phyloP scores from a whole-genome alignment of 2,329 filamentous ascomycete species.

The Pyrenophora graminea region DNA sequence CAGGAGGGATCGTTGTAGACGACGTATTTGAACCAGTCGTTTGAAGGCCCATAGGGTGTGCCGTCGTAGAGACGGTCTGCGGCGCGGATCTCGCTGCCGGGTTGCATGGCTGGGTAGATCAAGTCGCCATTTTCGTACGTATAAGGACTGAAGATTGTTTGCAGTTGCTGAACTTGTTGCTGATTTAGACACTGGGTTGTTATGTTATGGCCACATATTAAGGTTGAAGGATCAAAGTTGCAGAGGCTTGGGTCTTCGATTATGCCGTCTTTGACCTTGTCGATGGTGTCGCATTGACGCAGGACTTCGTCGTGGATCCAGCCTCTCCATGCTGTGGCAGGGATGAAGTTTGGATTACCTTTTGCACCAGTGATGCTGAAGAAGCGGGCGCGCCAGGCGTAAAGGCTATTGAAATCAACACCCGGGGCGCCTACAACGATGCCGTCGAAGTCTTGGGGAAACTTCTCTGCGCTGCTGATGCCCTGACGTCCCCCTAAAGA shows the following conservation, averaged over 20 bases:
- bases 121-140: conserved; percentile 49
- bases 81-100: conserved; percentile 51
- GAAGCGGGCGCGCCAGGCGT: conserved; percentile 37
- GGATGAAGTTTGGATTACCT: conserved; percentile 30
- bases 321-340: conserved; percentile 26
- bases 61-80: conserved; percentile 45
- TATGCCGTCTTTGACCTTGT: conserved; percentile 55
- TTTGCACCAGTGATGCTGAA: conserved; percentile 33
- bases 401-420: conserved; percentile 37
- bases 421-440: conserved; percentile 41
- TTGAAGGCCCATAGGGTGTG: conserved; percentile 43
- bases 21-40: conserved; percentile 53
- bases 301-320: conserved; percentile 52
- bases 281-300: conserved; percentile 55
- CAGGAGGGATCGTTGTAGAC: conserved; percentile 47
- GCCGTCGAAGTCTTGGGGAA: conserved; percentile 42
- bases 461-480: conserved; percentile 32
- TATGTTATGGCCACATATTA: conserved; percentile 40
- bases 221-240: conserved; percentile 44
- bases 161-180: conserved; percentile 51
- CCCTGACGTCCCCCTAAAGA: conserved; percentile 43
- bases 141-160: conserved; percentile 49
- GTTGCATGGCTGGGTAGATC: conserved; percentile 55
- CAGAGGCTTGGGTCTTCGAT: conserved; percentile 50
- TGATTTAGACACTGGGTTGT: conserved; percentile 47